Conservation (phyloP, 257 asterid species). For the Orobanche coerulescens region DNA sequence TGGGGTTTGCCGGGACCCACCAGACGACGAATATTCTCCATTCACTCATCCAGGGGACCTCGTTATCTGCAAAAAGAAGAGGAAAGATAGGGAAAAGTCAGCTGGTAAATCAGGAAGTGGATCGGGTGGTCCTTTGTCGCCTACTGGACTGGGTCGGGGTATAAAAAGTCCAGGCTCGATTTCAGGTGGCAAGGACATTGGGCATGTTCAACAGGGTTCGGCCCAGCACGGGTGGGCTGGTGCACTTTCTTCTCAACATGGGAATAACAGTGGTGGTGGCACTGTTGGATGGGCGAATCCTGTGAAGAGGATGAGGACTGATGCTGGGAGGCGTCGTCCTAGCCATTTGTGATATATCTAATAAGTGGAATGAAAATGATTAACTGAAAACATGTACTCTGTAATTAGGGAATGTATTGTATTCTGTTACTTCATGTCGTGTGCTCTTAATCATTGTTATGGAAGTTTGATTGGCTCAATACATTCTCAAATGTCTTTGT, state of each 20-base stretch:
- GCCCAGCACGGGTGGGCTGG: conserved; percentile 46
- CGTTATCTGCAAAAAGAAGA: conserved; percentile 86
- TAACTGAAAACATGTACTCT: background rate
- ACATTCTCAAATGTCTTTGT: no score
- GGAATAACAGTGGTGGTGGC: conserved; percentile 34
- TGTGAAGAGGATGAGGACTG: conserved; percentile 82
- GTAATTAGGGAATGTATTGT: conserved; percentile 25
- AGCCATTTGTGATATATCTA: conserved; percentile 49
- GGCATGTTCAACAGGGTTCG: conserved; percentile 41
- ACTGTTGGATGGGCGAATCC: conserved; percentile 95
- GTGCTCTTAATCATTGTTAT: no score
- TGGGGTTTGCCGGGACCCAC: conserved; percentile 21
- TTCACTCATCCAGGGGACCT: conserved; percentile 88
- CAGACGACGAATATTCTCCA: conserved; percentile 39
- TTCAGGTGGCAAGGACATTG: conserved; percentile 40
- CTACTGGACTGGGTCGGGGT: conserved; percentile 47
- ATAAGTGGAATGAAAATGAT: background rate
- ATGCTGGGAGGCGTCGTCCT: conserved; percentile 74
- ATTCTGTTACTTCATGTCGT: conserved; percentile 14
- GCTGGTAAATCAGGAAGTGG: conserved; percentile 41
- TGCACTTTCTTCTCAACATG: conserved; percentile 50
- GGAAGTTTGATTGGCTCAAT: no score
- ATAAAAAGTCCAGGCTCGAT: conserved; percentile 49
- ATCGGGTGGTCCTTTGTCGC: conserved; percentile 63
- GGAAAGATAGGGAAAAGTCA: conserved; percentile 81